A percentile compares a stretch with the other conserved stretches of the same genome.
These are phyloP conservation scores for Paecilomyces variotii DNA, from an alignment of 2,329 filamentous ascomycete genomes.

Conservation along the genomic window DNA sequence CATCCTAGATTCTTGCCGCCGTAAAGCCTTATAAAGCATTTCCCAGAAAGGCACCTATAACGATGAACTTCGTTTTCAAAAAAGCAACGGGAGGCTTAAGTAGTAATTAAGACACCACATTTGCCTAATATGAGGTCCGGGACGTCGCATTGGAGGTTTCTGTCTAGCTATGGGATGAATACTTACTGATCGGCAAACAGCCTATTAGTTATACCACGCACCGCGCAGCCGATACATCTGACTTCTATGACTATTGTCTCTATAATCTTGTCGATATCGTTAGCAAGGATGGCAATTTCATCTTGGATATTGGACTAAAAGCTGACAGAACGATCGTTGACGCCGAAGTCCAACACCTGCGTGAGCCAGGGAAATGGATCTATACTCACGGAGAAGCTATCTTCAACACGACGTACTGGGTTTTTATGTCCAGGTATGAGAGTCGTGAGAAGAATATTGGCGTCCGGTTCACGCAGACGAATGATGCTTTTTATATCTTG, in stretches of 20 bases:
- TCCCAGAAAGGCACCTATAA: too few species aligned
- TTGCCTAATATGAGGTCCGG: not conserved
- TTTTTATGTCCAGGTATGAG: conserved; percentile 34
- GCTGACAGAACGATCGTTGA: conserved; percentile 48
- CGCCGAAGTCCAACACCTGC: conserved; percentile 41
- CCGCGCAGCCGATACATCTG: conserved; percentile 32
- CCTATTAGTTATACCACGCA: conserved; percentile 35
- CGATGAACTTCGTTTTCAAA: too few species aligned
- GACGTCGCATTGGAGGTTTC: not conserved
- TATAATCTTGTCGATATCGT: conserved; percentile 45
- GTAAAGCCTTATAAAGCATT: too few species aligned
- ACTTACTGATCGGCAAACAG: not conserved
- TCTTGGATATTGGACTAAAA: conserved; percentile 50
- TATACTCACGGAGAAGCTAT: conserved; percentile 45
- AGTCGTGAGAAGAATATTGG: conserved; percentile 19
- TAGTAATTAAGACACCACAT: not conserved
- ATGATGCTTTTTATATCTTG: conserved; percentile 45
- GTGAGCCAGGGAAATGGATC: conserved; percentile 48
- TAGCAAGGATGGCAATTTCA: conserved; percentile 49
- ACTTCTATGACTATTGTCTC: conserved; percentile 44
- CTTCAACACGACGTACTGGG: conserved; percentile 49
- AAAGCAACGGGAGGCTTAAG: too few species aligned
- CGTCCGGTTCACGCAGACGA: conserved; percentile 44
- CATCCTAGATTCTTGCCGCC: too few species aligned
- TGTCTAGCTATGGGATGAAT: not conserved